Evolutionary conservation across 2,329 filamentous ascomycete genomes (phyloP), one percentile per base, ranked within the genome.

Genomic region (Balansia obtecta): DNA sequence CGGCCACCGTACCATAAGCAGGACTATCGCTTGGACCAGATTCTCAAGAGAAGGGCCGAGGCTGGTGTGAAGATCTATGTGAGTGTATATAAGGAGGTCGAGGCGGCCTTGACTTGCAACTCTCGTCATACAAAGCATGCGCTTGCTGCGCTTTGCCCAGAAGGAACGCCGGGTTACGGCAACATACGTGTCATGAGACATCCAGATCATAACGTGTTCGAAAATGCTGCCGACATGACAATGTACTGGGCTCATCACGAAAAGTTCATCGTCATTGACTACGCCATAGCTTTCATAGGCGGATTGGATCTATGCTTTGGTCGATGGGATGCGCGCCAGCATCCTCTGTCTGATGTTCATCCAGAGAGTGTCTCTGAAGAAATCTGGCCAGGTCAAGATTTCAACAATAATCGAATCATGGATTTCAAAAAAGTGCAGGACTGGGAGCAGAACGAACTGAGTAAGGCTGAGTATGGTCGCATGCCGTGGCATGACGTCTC

Each of bases 401-500:
- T 94, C 73, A 97, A 97, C 68, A 97, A 97, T 67, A 96, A 95
- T 65, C 82, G 91, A 38, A 83, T 97, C 58, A 86, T 95, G 84
- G 93, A 98, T 61, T 98, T 97, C 64, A 77, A 96, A 59, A 85
- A 84, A 33, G 93, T 97, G 1, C 67, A 86, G 32, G 85, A 96
- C 62, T 97, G 91, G 91, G 88, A 93, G 66, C 80, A 85, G 46
- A 97, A 98, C 57, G 88, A 95, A 64, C 72, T 97, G 15, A 88
- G 83, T 65, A 97, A 97, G 68, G 82, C 85, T 3, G 88, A 95
- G 46, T 94, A 84, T 59, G 90, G 90, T 8, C 84, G 93, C 32
- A 97, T 98, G 93, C 91, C 91, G 0, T 98, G 93, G 93, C 90
- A 97, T 63, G 93, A 98, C 64, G 89, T 96, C 3, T 77, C 87